Evolutionary conservation across 2,329 filamentous ascomycete genomes (phyloP).

Genomic region (Emergomyces africanus): DNA sequence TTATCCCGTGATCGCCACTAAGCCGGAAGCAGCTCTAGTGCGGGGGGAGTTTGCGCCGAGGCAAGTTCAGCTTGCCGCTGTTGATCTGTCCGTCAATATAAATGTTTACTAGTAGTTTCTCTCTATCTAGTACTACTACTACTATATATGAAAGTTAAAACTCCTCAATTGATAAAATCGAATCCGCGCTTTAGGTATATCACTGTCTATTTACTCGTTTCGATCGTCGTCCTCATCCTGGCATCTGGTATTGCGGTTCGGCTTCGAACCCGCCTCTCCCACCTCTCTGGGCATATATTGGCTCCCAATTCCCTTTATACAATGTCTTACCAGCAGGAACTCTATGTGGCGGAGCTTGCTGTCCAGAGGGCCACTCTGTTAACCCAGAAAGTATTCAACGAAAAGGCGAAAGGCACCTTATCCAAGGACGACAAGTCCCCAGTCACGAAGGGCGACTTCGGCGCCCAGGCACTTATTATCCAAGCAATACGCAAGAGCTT

Average conservation of each 20-base stretch:
- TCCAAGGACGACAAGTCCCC: slow-evolving; percentile 93
- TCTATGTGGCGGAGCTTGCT: slow-evolving; percentile 71
- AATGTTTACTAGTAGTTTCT: too few species aligned
- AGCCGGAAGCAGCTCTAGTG: not conserved
- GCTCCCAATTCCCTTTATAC: slow-evolving; percentile 12
- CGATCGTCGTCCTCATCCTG: slow-evolving; percentile 23
- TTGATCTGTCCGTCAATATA: not conserved
- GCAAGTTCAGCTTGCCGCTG: not conserved
- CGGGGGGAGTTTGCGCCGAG: not conserved
- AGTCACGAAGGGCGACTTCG: slow-evolving; percentile 96
- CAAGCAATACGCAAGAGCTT: slow-evolving; percentile 80
- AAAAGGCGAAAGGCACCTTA: slow-evolving; percentile 87
- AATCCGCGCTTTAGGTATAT: not conserved
- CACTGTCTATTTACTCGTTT: slow-evolving; percentile 1
- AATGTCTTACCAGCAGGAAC: slow-evolving; percentile 58
- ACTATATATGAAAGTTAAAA: not conserved
- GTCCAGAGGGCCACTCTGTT: slow-evolving; percentile 71
- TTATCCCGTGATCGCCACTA: not conserved
- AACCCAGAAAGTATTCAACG: slow-evolving; percentile 66
- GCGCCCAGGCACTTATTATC: slow-evolving; percentile 93
- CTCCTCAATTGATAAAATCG: not conserved
- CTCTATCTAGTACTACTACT: too few species aligned
- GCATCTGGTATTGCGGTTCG: slow-evolving; percentile 26
- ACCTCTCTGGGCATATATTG: slow-evolving; percentile 21
- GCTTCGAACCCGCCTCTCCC: slow-evolving; percentile 28